Evolutionary conservation across 2,329 filamentous ascomycete species (phyloP).

Genomic region (Aureobasidium sp.): DNA sequence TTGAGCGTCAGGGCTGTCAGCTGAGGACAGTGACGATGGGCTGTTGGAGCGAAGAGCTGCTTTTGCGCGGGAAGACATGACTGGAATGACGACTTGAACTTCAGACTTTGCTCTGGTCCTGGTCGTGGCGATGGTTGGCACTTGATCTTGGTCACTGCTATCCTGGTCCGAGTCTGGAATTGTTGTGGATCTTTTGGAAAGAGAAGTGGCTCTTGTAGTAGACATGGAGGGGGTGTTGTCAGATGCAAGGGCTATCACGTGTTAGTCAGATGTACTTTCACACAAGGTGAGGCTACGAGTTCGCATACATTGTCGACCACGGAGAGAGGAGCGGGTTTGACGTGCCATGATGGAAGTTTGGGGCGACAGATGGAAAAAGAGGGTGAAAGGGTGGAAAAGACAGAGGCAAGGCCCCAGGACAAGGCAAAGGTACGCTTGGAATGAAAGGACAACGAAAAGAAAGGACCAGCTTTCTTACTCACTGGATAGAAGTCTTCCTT

Average conservation of each 20-base stretch:
- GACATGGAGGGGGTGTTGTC: background rate
- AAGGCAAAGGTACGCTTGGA: background rate
- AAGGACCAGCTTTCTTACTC: background rate
- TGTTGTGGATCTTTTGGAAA: background rate
- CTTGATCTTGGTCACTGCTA: background rate
- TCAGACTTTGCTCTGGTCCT: background rate
- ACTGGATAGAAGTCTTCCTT: background rate
- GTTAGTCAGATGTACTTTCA: background rate
- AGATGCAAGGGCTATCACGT: background rate
- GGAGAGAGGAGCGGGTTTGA: slow-evolving; percentile 7
- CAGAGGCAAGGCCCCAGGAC: background rate
- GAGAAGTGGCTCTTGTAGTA: background rate
- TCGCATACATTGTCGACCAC: background rate
- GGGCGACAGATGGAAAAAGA: background rate
- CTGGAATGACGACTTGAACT: slow-evolving; percentile 10
- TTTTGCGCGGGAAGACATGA: slow-evolving; percentile 6
- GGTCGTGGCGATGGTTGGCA: background rate
- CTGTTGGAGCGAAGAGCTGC: slow-evolving; percentile 4
- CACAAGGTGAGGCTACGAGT: background rate
- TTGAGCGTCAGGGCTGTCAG: slow-evolving; percentile 33
- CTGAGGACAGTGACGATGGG: slow-evolving; percentile 18
- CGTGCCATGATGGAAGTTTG: slow-evolving; percentile 5
- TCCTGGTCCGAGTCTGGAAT: slow-evolving; percentile 2
- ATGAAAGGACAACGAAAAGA: slow-evolving; percentile 1
- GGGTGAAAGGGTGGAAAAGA: background rate